Percentiles rank a stretch among this genome's conserved stretches.
phyloP scores from a whole-genome alignment of 352 stramenopile genomes.

The Hyphochytrium catenoides region DNA sequence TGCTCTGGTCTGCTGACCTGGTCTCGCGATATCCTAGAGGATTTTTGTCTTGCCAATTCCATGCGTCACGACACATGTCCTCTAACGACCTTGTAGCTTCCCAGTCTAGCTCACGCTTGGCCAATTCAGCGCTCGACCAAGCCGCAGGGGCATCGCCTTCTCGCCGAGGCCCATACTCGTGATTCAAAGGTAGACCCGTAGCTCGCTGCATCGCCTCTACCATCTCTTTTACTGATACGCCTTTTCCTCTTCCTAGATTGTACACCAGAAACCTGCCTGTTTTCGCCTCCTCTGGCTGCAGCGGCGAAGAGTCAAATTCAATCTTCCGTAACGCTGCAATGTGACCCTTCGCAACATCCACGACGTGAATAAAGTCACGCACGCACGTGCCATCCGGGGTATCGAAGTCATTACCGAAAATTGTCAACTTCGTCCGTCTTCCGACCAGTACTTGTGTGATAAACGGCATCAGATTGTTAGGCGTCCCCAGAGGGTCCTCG shows the following conservation, averaged over 20 bases:
- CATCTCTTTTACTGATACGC: constrained; percentile 52
- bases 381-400: constrained; percentile 64
- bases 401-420: constrained; percentile 70
- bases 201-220: constrained; percentile 54
- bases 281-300: constrained; percentile 7
- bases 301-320: constrained; percentile 2
- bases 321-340: constrained; percentile 39
- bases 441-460: constrained; percentile 56
- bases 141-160: constrained; percentile 47
- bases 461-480: constrained; percentile 75
- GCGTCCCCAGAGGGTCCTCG: constrained; percentile 61
- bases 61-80: constrained; percentile 62
- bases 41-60: constrained; percentile 63
- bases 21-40: constrained; percentile 66
- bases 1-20: too few relatives aligned
- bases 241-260: constrained; percentile 60
- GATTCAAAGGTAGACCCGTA: constrained; percentile 30
- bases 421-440: constrained; percentile 35
- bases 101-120: constrained; percentile 48
- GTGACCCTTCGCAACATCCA: constrained; percentile 64
- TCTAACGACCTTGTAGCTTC: constrained; percentile 36
- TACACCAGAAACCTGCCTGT: constrained; percentile 23
- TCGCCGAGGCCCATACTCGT: constrained; percentile 20
- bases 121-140: constrained; percentile 33
- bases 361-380: constrained; percentile 75